Conservation (phyloP, 1,284 basidiomycete species). For the Heterobasidion irregulare region DNA sequence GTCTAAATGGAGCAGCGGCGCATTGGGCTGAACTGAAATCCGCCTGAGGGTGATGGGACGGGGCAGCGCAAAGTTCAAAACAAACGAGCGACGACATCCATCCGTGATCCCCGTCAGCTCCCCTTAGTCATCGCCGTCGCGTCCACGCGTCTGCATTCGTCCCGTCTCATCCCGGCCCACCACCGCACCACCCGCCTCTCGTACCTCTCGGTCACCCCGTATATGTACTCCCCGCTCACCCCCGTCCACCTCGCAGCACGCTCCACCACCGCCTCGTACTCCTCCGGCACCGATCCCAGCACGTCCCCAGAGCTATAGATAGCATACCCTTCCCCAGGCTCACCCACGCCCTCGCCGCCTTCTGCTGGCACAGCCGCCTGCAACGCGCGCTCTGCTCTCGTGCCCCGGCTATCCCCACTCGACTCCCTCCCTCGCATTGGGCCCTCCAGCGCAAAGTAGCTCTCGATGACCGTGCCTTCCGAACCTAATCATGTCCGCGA, state of each 20-base stretch:
- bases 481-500: background rate
- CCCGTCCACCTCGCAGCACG: constrained; percentile 45
- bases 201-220: constrained; percentile 44
- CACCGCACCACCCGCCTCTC: constrained; percentile 50
- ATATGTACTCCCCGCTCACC: constrained; percentile 38
- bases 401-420: constrained; percentile 1
- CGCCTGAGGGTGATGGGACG: constrained; percentile 8
- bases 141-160: constrained; percentile 8
- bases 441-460: constrained; percentile 13
- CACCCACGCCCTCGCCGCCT: constrained; percentile 14
- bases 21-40: constrained; percentile 6
- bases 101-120: background rate
- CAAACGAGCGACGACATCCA: background rate
- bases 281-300: constrained; percentile 43
- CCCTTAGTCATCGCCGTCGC: constrained; percentile 13
- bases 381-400: constrained; percentile 1
- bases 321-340: constrained; percentile 46
- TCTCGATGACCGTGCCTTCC: constrained; percentile 3
- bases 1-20: constrained; percentile 4
- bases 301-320: constrained; percentile 54
- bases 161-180: constrained; percentile 26
- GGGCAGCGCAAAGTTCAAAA: background rate
- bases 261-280: constrained; percentile 38
- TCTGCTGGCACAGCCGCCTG: constrained; percentile 11
- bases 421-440: background rate